These are phyloP conservation scores for Beta vulgaris DNA, from an alignment of 148 eudicot genomes.

Conservation along the genomic window DNA sequence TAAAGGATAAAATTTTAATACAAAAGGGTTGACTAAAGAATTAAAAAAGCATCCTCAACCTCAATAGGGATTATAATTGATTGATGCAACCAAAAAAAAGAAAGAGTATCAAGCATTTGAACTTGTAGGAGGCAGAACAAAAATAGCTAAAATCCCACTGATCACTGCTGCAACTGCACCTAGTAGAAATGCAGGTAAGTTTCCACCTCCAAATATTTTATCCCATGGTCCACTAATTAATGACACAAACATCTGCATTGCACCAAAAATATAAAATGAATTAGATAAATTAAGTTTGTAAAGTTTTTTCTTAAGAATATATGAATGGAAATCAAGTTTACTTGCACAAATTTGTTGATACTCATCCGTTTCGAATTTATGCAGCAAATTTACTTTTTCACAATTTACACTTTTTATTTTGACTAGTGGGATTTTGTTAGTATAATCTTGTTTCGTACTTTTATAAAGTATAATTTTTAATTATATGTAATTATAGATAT, in stretches of 20 bases:
- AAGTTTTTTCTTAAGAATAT: no score
- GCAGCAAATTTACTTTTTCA: no score
- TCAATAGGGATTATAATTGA: neutral
- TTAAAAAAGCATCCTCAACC: neutral
- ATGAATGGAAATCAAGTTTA: no score
- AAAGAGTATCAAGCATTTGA: constrained; percentile 20
- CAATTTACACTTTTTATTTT: no score
- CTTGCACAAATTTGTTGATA: no score
- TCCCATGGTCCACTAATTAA: constrained; percentile 71
- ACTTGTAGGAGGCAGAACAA: constrained; percentile 40
- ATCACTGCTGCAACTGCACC: constrained; percentile 52
- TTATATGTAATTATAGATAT: no score
- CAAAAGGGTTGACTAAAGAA: neutral
- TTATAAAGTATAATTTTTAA: no score
- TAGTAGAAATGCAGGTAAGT: constrained; percentile 63
- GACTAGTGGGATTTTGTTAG: no score
- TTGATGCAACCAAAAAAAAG: neutral
- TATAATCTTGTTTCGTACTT: no score
- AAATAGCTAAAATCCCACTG: constrained; percentile 44
- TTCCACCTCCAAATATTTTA: constrained; percentile 68
- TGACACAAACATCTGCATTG: constrained; percentile 62
- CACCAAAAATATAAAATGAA: no score
- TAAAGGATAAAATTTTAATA: neutral
- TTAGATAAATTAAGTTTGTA: no score
- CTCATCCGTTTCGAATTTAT: no score